Evolutionary conservation across 148 eudicot species (phyloP).

Genomic region (Arctostaphylos glauca): DNA sequence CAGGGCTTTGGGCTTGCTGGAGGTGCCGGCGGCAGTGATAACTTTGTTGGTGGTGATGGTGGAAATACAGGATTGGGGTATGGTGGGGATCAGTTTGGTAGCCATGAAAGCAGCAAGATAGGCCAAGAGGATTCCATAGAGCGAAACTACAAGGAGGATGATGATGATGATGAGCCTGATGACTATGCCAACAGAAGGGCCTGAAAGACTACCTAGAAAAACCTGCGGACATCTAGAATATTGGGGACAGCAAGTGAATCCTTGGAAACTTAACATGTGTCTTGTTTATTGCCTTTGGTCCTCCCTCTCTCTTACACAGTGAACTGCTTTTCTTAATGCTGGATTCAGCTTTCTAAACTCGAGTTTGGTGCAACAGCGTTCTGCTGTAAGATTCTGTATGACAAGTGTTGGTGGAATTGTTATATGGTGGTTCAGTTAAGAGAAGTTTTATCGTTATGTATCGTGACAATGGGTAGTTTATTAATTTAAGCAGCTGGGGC

Average conservation of each 20-base stretch:
- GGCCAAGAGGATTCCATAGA: slow-evolving; percentile 32
- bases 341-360: slow-evolving; percentile 6
- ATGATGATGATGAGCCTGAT: slow-evolving; percentile 30
- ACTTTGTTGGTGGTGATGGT: slow-evolving; percentile 25
- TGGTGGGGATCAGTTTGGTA: slow-evolving; percentile 27
- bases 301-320: not conserved
- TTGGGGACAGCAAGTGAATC: not conserved
- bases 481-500: not conserved
- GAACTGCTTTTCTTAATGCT: not conserved
- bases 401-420: not conserved
- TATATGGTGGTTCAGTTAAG: not conserved
- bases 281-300: not conserved
- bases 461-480: not conserved
- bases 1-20: slow-evolving; percentile 29
- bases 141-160: slow-evolving; percentile 35
- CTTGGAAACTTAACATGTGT: not conserved
- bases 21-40: slow-evolving; percentile 30
- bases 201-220: slow-evolving; percentile 3
- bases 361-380: not conserved
- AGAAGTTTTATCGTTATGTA: no score
- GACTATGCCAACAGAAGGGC: slow-evolving; percentile 40
- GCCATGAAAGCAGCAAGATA: slow-evolving; percentile 8
- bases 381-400: not conserved
- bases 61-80: slow-evolving; percentile 33
- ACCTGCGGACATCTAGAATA: not conserved